phyloP scores from a whole-genome alignment of 768 basidiomycete species.

The Rhizopogon rudus region DNA sequence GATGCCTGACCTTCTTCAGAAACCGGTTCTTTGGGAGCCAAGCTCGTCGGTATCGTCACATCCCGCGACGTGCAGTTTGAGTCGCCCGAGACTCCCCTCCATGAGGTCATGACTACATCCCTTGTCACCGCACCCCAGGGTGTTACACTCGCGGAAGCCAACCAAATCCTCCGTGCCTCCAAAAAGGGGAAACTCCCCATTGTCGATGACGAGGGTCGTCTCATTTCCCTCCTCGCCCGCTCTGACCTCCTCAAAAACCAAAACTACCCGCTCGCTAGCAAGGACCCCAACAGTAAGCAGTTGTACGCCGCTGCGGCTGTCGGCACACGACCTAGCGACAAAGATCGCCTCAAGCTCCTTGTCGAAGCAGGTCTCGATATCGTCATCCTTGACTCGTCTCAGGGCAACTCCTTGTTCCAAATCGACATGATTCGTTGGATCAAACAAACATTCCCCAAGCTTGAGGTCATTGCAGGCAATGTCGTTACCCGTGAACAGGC shows the following conservation, averaged over 20 bases:
- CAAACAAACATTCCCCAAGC: slow-evolving; percentile 74
- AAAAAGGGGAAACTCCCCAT: slow-evolving; percentile 98
- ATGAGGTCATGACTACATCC: slow-evolving; percentile 83
- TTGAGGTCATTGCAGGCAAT: slow-evolving; percentile 96
- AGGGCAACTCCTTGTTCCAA: slow-evolving; percentile 93
- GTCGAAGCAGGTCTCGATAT: slow-evolving; percentile 95
- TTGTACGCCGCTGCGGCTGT: slow-evolving; percentile 94
- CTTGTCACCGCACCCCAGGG: slow-evolving; percentile 87
- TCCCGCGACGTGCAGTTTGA: slow-evolving; percentile 95
- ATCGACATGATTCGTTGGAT: slow-evolving; percentile 94
- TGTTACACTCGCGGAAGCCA: slow-evolving; percentile 88
- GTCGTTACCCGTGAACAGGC: slow-evolving; percentile 98
- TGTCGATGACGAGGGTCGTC: slow-evolving; percentile 57
- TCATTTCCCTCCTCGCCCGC: slow-evolving; percentile 84
- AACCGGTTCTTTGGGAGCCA: slow-evolving; percentile 80
- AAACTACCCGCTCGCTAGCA: slow-evolving; percentile 91
- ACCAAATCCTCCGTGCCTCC: slow-evolving; percentile 88
- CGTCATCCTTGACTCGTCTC: slow-evolving; percentile 90
- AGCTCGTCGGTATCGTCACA: slow-evolving; percentile 94
- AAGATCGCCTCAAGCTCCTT: slow-evolving; percentile 77
- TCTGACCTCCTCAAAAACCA: slow-evolving; percentile 98
- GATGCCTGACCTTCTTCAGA: slow-evolving; percentile 42
- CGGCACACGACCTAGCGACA: slow-evolving; percentile 87
- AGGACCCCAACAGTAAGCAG: slow-evolving; percentile 88
- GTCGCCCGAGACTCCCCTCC: slow-evolving; percentile 53